Conservation (phyloP, 75 land plant genomes). For the Selaginella tamariscina region DNA sequence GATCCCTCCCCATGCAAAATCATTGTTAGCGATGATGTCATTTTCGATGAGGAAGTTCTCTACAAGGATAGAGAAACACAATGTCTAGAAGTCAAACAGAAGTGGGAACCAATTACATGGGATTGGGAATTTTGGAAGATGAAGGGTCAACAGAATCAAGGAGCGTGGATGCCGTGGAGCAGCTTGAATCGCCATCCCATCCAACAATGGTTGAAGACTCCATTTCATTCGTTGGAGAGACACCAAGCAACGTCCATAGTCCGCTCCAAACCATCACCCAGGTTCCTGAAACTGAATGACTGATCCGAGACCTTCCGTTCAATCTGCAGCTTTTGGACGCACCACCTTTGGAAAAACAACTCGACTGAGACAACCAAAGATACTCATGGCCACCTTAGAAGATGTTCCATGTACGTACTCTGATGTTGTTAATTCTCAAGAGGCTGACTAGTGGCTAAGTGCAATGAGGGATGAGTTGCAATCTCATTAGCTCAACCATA, state of each 20-base stretch:
- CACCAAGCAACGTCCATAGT: background rate
- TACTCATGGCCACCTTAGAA: background rate
- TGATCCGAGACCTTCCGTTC: background rate
- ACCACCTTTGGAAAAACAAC: background rate
- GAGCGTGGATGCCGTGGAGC: background rate
- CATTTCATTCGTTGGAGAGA: background rate
- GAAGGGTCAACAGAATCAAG: background rate
- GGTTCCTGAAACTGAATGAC: background rate
- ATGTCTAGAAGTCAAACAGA: background rate
- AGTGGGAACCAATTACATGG: background rate
- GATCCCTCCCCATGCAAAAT: background rate
- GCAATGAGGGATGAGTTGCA: background rate
- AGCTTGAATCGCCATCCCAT: too few species aligned
- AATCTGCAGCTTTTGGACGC: background rate
- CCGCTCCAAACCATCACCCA: background rate
- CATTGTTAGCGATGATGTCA: background rate
- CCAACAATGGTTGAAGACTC: too few species aligned
- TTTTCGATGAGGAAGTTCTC: background rate
- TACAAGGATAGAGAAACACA: background rate
- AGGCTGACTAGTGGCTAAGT: background rate
- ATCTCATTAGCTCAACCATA: background rate
- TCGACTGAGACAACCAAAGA: background rate
- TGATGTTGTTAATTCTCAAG: background rate
- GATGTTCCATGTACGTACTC: background rate
- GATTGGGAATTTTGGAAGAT: background rate